Conservation (phyloP, 768 basidiomycete species). For the Grammothele lineata region DNA sequence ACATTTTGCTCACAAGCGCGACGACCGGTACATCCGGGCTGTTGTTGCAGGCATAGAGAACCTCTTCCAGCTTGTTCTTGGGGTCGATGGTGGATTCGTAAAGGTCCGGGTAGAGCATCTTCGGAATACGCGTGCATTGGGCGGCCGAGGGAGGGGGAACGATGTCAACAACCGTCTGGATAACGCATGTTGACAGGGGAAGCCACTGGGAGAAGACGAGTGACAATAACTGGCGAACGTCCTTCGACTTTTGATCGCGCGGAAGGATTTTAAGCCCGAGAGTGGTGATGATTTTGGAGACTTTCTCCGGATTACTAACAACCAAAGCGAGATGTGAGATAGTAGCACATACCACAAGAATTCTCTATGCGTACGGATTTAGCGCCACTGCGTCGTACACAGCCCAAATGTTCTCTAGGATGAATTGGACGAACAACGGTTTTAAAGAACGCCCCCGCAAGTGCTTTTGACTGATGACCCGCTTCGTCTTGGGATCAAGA, state of each 20-base stretch:
- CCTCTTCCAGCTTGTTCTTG: conserved; percentile 77
- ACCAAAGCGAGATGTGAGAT: too few species aligned
- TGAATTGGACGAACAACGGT: conserved; percentile 95
- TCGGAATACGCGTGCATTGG: conserved; percentile 80
- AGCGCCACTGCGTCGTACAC: conserved; percentile 88
- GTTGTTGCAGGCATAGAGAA: conserved; percentile 71
- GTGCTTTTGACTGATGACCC: conserved; percentile 88
- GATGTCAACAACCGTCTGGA: conserved; percentile 88
- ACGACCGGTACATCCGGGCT: conserved; percentile 55
- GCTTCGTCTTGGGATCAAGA: conserved; percentile 93
- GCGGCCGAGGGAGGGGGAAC: conserved; percentile 86
- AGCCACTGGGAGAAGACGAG: conserved; percentile 96
- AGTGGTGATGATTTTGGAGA: conserved; percentile 80
- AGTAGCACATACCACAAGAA: too few species aligned
- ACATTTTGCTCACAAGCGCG: conserved; percentile 98
- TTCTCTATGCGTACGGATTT: conserved; percentile 71
- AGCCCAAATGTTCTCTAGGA: conserved; percentile 96
- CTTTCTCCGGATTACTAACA: conserved; percentile 69
- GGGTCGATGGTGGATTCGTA: conserved; percentile 56
- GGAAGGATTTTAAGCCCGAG: conserved; percentile 80
- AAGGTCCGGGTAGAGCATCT: conserved; percentile 84
- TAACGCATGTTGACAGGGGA: conserved; percentile 87
- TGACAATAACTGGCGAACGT: conserved; percentile 76
- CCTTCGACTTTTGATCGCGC: conserved; percentile 90
- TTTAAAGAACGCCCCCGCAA: conserved; percentile 84